A percentile compares a stretch with the other conserved stretches of the same genome.
Conservation (phyloP, 2,329 filamentous ascomycete genomes). For the Exophiala dermatitidis region DNA sequence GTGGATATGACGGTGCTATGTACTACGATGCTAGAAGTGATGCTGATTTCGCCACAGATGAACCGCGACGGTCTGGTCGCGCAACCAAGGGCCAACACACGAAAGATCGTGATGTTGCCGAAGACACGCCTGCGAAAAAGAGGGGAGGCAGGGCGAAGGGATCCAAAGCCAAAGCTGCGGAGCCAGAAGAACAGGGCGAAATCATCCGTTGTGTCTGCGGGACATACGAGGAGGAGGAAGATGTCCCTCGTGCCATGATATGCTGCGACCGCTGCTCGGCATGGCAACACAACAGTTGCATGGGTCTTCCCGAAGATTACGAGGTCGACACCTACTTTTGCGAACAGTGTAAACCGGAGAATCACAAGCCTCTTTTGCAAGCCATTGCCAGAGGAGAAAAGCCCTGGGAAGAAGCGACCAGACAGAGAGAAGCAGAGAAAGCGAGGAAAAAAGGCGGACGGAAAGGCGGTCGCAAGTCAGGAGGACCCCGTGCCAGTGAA, state of each 20-base stretch:
- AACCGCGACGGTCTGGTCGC: constrained; percentile 87
- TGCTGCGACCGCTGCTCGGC: constrained; percentile 85
- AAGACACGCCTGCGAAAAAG: constrained; percentile 49
- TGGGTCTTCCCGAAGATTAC: constrained; percentile 72
- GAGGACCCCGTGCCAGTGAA: constrained; percentile 60
- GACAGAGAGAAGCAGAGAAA: constrained; percentile 52
- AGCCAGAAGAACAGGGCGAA: constrained; percentile 51
- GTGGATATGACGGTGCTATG: too few species aligned
- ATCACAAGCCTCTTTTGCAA: constrained; percentile 72
- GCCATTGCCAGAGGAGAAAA: constrained; percentile 73
- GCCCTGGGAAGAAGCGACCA: constrained; percentile 70
- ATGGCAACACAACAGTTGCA: constrained; percentile 97
- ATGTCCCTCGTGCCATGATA: constrained; percentile 87
- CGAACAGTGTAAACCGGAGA: constrained; percentile 76
- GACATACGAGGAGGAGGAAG: constrained; percentile 74
- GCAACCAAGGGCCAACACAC: constrained; percentile 95
- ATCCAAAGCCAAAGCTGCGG: constrained; percentile 41
- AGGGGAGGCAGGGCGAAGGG: constrained; percentile 41
- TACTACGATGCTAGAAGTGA: not conserved
- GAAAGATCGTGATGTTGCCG: constrained; percentile 68
- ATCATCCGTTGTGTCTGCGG: constrained; percentile 92
- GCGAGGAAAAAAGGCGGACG: constrained; percentile 53
- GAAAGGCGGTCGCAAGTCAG: constrained; percentile 52
- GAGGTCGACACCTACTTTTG: constrained; percentile 83
- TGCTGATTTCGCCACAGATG: constrained; percentile 45